Conservation (phyloP, 169 alveolate species). For the Perkinsus olseni region DNA sequence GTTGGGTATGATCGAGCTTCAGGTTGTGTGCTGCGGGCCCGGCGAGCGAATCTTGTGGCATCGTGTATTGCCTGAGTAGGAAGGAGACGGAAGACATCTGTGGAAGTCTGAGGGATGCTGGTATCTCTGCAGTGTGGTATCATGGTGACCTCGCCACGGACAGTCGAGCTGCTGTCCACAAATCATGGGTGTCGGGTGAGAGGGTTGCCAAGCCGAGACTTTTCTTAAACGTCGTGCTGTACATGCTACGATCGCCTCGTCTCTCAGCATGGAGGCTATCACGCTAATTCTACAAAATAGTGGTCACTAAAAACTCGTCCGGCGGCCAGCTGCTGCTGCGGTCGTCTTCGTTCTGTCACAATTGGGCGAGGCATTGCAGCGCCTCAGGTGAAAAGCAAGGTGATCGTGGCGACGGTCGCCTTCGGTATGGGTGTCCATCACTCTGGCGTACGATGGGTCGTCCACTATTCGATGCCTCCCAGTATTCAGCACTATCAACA, state of each 20-base stretch:
- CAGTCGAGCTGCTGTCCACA: neutral
- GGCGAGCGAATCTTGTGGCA: neutral
- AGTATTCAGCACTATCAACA: slow-evolving; percentile 88
- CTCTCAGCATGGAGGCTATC: neutral
- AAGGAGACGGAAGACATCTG: neutral
- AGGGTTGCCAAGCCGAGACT: neutral
- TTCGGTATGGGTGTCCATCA: slow-evolving; percentile 98
- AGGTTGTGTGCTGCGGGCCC: neutral
- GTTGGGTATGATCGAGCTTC: neutral
- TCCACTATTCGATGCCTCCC: slow-evolving; percentile 89
- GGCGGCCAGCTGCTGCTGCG: neutral
- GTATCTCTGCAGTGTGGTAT: neutral
- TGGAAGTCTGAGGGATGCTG: neutral
- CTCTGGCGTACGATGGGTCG: slow-evolving; percentile 87
- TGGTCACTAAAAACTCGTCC: neutral
- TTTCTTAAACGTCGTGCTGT: neutral
- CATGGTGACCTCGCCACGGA: neutral
- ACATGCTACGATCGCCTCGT: neutral
- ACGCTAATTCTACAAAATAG: neutral
- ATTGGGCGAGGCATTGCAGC: neutral
- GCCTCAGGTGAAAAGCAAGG: neutral
- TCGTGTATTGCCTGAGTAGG: neutral
- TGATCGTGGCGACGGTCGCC: slow-evolving; percentile 85
- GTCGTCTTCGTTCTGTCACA: neutral
- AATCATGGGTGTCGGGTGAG: neutral